Conservation (phyloP, 371 early-diverging fungal genomes). For the Actinomucor elegans region DNA sequence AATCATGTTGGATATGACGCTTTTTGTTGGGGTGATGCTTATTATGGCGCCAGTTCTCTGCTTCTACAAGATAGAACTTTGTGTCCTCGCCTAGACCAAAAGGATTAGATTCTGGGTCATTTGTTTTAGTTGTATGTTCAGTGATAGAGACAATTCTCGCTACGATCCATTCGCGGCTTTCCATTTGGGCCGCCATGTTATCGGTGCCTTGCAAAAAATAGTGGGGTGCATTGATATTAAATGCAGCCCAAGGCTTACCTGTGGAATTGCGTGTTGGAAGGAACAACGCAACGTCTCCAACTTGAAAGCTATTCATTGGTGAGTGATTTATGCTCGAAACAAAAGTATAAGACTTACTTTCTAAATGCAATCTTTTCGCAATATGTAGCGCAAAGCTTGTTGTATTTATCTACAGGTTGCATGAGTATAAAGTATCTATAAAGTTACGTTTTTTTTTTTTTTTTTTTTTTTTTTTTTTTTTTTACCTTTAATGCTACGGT, state of each 20-base stretch:
- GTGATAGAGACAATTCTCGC: conserved; percentile 64
- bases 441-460: conserved; percentile 35
- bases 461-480: conserved; percentile 39
- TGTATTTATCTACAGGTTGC: conserved; percentile 52
- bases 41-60: conserved; percentile 45
- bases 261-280: conserved; percentile 72
- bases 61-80: conserved; percentile 61
- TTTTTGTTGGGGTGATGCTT: conserved; percentile 1
- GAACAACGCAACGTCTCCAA: conserved; percentile 72
- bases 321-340: background rate
- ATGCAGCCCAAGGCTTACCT: conserved; percentile 80
- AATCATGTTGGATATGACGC: conserved; percentile 6
- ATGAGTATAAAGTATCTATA: background rate
- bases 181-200: conserved; percentile 36
- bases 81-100: conserved; percentile 65
- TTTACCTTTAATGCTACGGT: conserved; percentile 42
- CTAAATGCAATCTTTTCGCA: conserved; percentile 66
- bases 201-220: conserved; percentile 66
- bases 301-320: conserved; percentile 55
- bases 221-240: conserved; percentile 77
- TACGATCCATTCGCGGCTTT: conserved; percentile 69
- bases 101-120: conserved; percentile 54
- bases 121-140: conserved; percentile 45
- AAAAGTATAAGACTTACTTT: conserved; percentile 36
- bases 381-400: conserved; percentile 26